These are phyloP conservation scores for Cryptococcus maquisensis DNA, from an alignment of 1,284 basidiomycete species.

Conservation along the genomic window DNA sequence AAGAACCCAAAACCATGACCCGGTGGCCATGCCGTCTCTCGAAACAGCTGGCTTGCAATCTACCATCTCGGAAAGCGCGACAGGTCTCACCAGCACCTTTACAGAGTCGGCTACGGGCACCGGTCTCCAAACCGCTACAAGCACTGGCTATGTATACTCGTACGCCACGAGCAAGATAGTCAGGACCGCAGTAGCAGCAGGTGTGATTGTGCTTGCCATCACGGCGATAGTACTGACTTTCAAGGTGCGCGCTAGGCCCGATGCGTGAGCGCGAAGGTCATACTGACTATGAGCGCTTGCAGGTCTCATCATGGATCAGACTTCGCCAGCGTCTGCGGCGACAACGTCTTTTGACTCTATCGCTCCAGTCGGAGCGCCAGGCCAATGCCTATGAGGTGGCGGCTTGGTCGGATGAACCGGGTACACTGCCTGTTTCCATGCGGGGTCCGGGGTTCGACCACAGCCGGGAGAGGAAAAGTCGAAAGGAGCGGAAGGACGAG, in stretches of 20 bases:
- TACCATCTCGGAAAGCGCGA: constrained; percentile 1
- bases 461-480: constrained; percentile 18
- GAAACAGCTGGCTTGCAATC: constrained; percentile 9
- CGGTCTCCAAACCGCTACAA: neutral
- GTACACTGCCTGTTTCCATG: constrained; percentile 22
- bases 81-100: neutral
- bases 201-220: constrained; percentile 40
- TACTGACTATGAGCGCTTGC: constrained; percentile 4
- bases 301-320: constrained; percentile 41
- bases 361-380: constrained; percentile 30
- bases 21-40: constrained; percentile 9
- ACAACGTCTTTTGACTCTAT: constrained; percentile 22
- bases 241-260: constrained; percentile 25
- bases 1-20: no score
- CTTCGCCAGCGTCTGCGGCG: constrained; percentile 33
- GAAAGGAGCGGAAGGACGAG: constrained; percentile 21
- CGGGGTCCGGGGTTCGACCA: constrained; percentile 4
- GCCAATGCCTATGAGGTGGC: constrained; percentile 44
- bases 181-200: constrained; percentile 37
- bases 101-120: neutral
- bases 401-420: constrained; percentile 42
- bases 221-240: constrained; percentile 33
- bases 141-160: constrained; percentile 18
- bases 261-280: neutral
- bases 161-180: constrained; percentile 40